Evolutionary conservation across 345 rosid species (phyloP), one percentile per base, ranked within the genome.

Genomic region (Eucalyptus fibrosa): DNA sequence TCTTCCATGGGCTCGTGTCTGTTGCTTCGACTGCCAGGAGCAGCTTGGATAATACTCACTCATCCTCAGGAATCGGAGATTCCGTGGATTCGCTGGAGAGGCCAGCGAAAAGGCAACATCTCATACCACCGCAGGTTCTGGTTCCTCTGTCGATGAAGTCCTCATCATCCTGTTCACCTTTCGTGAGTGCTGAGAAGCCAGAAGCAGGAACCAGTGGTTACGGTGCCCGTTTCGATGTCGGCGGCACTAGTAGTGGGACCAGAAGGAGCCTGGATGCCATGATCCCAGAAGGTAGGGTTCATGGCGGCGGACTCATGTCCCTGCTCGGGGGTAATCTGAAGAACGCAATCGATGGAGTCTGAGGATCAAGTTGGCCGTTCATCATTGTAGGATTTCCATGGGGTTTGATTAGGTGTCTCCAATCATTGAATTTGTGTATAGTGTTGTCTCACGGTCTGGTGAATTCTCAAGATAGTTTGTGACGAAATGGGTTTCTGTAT

Each of bases 271-370:
- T 92, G 10, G 96, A 97, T 72, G 91, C 90, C 89, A 89, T 92
- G 94, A 91, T 96, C 90, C 98, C 99, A 5, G 99, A 97, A 93
- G 99, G 98, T 89, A 96, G 99, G 94, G 99, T 97, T 80, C 99
- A 97, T 60, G 99, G 99, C 3, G 99, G 99, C 2, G 96, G 95
- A 50, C 97, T 97, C 34, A 94, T 97, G 99, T 97, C 97, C 89
- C 90, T 97, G 91, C 94, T 97, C 72, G 94, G 95, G 86, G 98
- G 98, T 59, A 95, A 90, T 92, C 90, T 96, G 91, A 95, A 93
- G 91, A 93, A 92, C 88, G 92, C 96, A 55, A 89, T 94, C 60
- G 94, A 94, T 90, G 96, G 95, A 92, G 90, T 92, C 81, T 94
- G 92, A 94, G 92, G 86, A 88, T 53, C 40, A 3, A 88, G 51